Base-by-base conservation (phyloP, 2,329 filamentous ascomycete species). In the Penicillium hordei region DNA sequence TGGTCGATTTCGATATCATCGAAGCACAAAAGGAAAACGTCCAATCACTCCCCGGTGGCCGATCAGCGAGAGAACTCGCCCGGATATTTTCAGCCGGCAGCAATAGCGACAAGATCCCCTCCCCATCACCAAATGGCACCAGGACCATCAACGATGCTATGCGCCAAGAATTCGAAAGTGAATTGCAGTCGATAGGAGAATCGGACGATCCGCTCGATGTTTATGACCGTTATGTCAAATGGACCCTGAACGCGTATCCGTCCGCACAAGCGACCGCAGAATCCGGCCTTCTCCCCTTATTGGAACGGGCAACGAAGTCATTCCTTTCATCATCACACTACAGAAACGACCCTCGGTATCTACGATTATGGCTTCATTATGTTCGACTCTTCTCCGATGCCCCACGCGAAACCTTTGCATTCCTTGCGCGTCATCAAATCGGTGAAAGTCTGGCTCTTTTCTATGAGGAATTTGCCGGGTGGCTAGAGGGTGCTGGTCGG, bases 21-120 rank as follows among this genome's bases (percentile, higher is more conserved):
- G 94, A 99, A 78, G 86, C 85, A 46, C 93, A 97, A 69, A 99
- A 99, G 78, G 94, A 99, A 79, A 99, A 99, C 76, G 97, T 99
- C 56, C 93, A 97, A 76, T 88, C 92, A 23, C 83, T 99, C 13
- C 93, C 93, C 17, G 89, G 91, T 61, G 94, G 88, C 34, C 82
- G 94, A 64, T 97, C 93, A 40, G 94, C 93, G 45, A 90, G 88
- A 78, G 93, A 94, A 53, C 87, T 99, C 51, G 92, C 88, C 31
- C 85, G 92, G 54, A 85, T 82, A 88, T 92, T 60, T 82, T 90
- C 54, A 13, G 71, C 70, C 49, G 75, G 67, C 60, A 78, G 72
- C 40, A 71, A 67, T 13, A 65, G 67, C 34, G 81, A 86, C 55
- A 83, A 82, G 68, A 76, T 84, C 44, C 75, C 82, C 21, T 83